phyloP scores from a whole-genome alignment of 441 rosid species.

The Pelargonium cotyledonis region DNA sequence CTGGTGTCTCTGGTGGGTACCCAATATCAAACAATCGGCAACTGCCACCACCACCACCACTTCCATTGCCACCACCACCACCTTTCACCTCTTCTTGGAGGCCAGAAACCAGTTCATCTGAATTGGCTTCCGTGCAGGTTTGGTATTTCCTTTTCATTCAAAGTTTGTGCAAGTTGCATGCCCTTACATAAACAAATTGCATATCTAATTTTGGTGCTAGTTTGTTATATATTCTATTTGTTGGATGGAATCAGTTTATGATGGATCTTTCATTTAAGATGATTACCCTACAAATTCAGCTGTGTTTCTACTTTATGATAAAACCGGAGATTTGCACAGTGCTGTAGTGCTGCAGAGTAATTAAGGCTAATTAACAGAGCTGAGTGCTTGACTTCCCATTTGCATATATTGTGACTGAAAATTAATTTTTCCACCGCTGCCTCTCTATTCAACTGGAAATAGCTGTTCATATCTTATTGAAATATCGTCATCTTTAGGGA shows the following conservation, averaged over 20 bases:
- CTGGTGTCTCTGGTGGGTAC: constrained; percentile 49
- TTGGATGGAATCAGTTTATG: not conserved
- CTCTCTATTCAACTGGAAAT: not conserved
- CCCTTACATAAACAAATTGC: constrained; percentile 12
- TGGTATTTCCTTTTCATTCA: constrained; percentile 19
- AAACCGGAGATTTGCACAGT: not conserved
- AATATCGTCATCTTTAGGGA: not conserved
- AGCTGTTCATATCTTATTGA: not conserved
- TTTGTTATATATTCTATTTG: not conserved
- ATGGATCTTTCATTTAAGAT: not conserved
- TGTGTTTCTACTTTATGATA: not conserved
- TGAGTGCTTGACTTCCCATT: not conserved
- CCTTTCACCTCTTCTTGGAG: constrained; percentile 58
- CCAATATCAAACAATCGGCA: constrained; percentile 58
- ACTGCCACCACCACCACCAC: constrained; percentile 11
- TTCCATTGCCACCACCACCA: constrained; percentile 18
- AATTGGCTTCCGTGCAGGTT: constrained; percentile 68
- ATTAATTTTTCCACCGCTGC: not conserved
- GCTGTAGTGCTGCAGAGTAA: constrained; percentile 1
- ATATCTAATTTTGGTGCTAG: not conserved
- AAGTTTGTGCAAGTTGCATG: constrained; percentile 13
- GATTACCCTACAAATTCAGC: not conserved
- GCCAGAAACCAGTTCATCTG: constrained; percentile 52
- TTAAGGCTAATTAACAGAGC: not conserved
- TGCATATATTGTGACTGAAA: not conserved